Evolutionary conservation across 345 rosid species (phyloP).

Genomic region (Moricandia arvensis): DNA sequence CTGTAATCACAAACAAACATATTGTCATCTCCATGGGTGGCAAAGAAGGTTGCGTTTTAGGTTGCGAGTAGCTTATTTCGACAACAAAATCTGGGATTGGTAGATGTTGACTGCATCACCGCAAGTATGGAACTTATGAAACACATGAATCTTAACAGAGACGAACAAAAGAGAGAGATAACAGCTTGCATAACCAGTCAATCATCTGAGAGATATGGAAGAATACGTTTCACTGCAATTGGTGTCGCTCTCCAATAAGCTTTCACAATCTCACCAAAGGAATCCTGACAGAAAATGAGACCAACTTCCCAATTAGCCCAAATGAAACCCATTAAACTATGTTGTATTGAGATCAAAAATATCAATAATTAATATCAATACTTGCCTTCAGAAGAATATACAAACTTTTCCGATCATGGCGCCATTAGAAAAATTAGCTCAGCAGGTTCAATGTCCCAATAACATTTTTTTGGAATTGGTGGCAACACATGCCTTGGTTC

Average conservation of each 20-base stretch:
- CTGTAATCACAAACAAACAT: background rate
- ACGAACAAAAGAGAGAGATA: background rate
- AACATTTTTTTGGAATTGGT: conserved; percentile 88
- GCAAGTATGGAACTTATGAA: background rate
- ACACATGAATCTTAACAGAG: background rate
- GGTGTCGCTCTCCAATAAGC: conserved; percentile 98
- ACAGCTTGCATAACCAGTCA: conserved; percentile 84
- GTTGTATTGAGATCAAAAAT: background rate
- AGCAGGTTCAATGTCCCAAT: conserved; percentile 92
- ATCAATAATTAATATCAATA: background rate
- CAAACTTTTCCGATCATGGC: conserved; percentile 80
- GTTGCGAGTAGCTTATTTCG: background rate
- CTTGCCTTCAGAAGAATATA: conserved; percentile 4
- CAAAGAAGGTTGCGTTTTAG: background rate
- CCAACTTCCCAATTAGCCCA: conserved; percentile 35
- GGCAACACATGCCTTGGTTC: conserved; percentile 94
- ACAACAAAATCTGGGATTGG: background rate
- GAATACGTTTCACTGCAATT: conserved; percentile 91
- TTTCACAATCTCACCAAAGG: conserved; percentile 95
- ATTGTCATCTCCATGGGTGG: background rate
- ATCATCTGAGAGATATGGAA: conserved; percentile 98
- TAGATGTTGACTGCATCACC: conserved; percentile 54
- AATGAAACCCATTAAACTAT: conserved; percentile 9
- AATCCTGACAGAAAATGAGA: conserved; percentile 52
- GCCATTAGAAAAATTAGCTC: conserved; percentile 80